Conservation (phyloP, 768 basidiomycete species). For the Kwoniella europaea region DNA sequence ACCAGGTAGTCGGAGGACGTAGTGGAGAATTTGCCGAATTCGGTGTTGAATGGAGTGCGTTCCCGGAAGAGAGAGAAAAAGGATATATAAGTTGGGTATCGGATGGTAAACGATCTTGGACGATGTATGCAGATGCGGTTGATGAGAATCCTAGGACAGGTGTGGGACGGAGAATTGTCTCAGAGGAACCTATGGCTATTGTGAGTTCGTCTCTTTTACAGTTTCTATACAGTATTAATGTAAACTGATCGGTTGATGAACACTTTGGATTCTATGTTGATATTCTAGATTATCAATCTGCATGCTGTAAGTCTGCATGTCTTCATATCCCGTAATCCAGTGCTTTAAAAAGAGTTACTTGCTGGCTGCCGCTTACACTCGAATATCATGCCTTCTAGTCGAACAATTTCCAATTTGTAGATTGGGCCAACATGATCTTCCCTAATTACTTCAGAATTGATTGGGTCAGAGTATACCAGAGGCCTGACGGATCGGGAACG, state of each 20-base stretch:
- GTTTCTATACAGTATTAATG: no score
- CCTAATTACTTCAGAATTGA: conserved; percentile 80
- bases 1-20: conserved; percentile 17
- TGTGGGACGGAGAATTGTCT: conserved; percentile 71
- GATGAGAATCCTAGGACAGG: conserved; percentile 67
- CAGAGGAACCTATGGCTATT: conserved; percentile 85
- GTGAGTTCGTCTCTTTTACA: conserved; percentile 59
- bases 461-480: conserved; percentile 88
- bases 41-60: conserved; percentile 62
- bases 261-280: background rate
- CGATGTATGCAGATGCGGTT: conserved; percentile 69
- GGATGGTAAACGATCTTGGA: conserved; percentile 58
- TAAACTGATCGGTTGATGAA: no score
- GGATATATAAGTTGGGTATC: conserved; percentile 57
- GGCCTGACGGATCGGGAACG: conserved; percentile 63
- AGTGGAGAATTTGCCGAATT: conserved; percentile 45
- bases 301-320: conserved; percentile 25
- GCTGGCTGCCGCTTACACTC: no score
- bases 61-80: conserved; percentile 42
- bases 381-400: conserved; percentile 11
- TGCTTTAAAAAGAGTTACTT: no score
- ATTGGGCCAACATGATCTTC: conserved; percentile 73
- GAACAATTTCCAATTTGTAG: conserved; percentile 72
- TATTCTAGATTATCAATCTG: conserved; percentile 4
- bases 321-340: no score